phyloP scores from a whole-genome alignment of 106 monocot species.

The Phalaenopsis aphrodite region DNA sequence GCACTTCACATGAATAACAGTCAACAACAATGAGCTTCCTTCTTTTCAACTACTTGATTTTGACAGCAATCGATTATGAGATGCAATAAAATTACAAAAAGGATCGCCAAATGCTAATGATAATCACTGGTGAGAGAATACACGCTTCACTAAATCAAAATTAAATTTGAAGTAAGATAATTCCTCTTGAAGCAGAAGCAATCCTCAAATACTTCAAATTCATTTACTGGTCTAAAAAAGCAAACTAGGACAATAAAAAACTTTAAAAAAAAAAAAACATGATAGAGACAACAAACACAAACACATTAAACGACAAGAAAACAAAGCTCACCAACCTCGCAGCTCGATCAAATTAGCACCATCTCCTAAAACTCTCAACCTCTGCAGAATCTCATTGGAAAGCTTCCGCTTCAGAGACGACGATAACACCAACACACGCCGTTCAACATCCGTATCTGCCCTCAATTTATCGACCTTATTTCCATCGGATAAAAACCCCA shows the following conservation, averaged over 20 bases:
- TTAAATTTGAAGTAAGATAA: not conserved
- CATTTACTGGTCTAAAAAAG: not conserved
- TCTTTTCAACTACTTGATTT: not conserved
- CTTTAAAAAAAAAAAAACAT: too few species aligned
- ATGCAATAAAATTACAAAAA: not conserved
- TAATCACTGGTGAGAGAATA: not conserved
- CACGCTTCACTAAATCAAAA: not conserved
- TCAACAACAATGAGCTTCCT: not conserved
- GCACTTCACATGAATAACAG: not conserved
- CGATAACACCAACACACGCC: not conserved
- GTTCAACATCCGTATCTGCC: not conserved
- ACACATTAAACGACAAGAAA: not conserved
- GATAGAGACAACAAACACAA: not conserved
- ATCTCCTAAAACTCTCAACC: constrained; percentile 33
- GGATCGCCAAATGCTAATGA: not conserved
- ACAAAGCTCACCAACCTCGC: constrained; percentile 32
- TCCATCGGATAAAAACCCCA: not conserved
- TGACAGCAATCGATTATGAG: not conserved
- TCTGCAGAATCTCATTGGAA: constrained; percentile 53
- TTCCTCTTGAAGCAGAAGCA: not conserved
- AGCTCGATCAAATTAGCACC: constrained; percentile 32
- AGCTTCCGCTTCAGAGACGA: constrained; percentile 48
- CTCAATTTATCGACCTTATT: constrained; percentile 2
- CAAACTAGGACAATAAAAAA: not conserved
- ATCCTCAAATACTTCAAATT: not conserved